Percentiles rank a stretch among this genome's conserved stretches.
Evolutionary conservation across 2,329 filamentous ascomycete species (phyloP).

Genomic region (Remersonia thermophila): DNA sequence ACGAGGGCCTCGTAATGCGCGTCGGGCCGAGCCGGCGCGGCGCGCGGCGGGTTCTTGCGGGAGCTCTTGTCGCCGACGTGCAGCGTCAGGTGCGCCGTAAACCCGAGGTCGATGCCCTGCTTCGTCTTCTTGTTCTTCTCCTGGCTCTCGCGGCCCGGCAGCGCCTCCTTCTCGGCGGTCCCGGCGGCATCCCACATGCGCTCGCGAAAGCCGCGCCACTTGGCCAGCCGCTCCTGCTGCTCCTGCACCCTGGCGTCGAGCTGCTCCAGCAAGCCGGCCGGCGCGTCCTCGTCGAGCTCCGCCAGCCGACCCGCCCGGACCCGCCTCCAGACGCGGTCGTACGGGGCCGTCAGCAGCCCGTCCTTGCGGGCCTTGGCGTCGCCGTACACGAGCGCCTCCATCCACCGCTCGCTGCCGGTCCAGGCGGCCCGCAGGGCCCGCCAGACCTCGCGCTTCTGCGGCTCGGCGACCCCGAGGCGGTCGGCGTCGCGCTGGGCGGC

Average conservation of each 20-base stretch:
- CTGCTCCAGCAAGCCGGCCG: conserved; percentile 50
- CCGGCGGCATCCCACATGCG: conserved; percentile 10
- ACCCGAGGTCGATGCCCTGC: conserved; percentile 41
- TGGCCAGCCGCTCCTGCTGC: conserved; percentile 56
- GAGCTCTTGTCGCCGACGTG: conserved; percentile 23
- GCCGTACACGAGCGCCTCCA: conserved; percentile 57
- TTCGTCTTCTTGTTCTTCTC: conserved; percentile 2
- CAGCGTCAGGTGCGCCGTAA: conserved; percentile 39
- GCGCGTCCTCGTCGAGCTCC: conserved; percentile 38
- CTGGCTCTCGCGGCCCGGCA: too few relatives aligned
- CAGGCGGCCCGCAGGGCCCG: conserved; percentile 59
- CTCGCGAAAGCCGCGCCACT: conserved; percentile 59
- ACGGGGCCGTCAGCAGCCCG: conserved; percentile 51
- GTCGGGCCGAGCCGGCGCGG: conserved; percentile 19
- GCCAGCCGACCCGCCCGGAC: conserved; percentile 47
- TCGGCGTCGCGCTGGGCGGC: conserved; percentile 18
- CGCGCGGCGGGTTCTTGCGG: not conserved
- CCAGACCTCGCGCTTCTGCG: conserved; percentile 38
- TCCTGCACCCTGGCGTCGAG: conserved; percentile 54
- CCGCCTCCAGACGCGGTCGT: conserved; percentile 58
- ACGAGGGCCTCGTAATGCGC: conserved; percentile 34
- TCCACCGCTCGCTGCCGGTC: conserved; percentile 65
- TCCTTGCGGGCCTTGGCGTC: conserved; percentile 46
- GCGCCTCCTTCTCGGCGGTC: too few relatives aligned
- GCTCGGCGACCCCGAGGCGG: conserved; percentile 27